Conservation (phyloP, 2,329 filamentous ascomycete genomes). For the Lachnellula subtilissima region DNA sequence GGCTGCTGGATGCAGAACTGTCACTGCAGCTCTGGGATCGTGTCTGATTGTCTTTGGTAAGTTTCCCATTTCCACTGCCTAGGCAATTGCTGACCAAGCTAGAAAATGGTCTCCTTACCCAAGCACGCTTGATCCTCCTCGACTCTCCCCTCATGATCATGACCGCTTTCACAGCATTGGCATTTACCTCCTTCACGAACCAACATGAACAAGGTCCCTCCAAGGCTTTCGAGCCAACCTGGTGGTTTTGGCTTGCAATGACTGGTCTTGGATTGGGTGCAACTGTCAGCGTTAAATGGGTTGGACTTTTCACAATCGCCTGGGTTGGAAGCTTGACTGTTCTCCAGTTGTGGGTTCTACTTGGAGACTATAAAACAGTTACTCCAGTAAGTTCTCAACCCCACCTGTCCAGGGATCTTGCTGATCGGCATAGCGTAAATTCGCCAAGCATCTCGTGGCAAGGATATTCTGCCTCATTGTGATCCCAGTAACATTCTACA, state of each 20-base stretch:
- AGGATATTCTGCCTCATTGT: conserved; percentile 87
- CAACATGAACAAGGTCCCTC: conserved; percentile 89
- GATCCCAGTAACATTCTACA: conserved; percentile 85
- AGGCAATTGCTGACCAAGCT: conserved; percentile 21
- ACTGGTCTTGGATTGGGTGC: conserved; percentile 85
- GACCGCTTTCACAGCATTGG: conserved; percentile 84
- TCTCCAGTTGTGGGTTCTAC: conserved; percentile 89
- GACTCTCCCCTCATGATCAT: conserved; percentile 93
- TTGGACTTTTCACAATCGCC: conserved; percentile 95
- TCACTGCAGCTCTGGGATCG: conserved; percentile 77
- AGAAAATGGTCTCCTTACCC: conserved; percentile 95
- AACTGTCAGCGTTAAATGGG: conserved; percentile 97
- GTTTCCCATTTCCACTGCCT: conserved; percentile 13
- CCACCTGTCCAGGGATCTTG: neutral
- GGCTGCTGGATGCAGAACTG: conserved; percentile 80
- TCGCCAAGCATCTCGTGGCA: conserved; percentile 91
- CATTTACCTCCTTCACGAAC: conserved; percentile 91
- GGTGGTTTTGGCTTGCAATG: conserved; percentile 96
- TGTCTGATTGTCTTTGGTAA: conserved; percentile 85
- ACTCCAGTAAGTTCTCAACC: conserved; percentile 55
- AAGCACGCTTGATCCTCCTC: conserved; percentile 91
- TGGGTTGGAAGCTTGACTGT: conserved; percentile 92
- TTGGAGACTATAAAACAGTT: conserved; percentile 83
- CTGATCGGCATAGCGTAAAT: conserved; percentile 55
- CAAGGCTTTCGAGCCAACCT: conserved; percentile 80